Base-by-base conservation (phyloP, 257 asterid genomes). In the Nicotiana undulata region DNA sequence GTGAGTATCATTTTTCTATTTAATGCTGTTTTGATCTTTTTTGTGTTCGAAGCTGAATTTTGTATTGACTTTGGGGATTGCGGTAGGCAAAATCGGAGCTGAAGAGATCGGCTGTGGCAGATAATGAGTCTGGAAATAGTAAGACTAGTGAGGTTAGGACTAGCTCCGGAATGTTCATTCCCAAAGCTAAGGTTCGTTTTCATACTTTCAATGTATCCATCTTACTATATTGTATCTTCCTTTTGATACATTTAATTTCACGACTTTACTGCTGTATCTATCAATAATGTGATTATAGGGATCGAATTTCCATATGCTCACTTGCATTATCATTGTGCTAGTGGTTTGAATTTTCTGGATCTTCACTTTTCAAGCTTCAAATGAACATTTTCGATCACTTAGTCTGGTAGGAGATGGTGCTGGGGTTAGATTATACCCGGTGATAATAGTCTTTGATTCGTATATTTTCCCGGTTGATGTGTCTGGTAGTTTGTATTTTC, bases 131-230 rank as follows among this genome's bases (percentile, higher is more conserved):
- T 58, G 99, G 99, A 64, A 79, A 89, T 83, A 89, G 94, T 83
- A 90, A 85, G 84, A 89, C 86, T 9, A 93, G 98, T 72, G 96
- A 90, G 85, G 97, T 90, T 64, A 93, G 99, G 87, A 95, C 98
- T 40, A 93, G 99, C 89, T 95, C 99, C 4, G 99, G 99, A 72
- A 95, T 92, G 98, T 93, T 95, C 70, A 95, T 95, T 67, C 17
- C 83, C 28, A 95, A 92, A 85, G 96, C 64, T 58, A 93, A 92
- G 97, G 99, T 95, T 82, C 31, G 92, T 61, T 81, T 83, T 77
- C 78, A 67, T 15, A 17, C 9, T 8, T 31, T 29, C 32, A 29
- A 29, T 29, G 32, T 74, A 28, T 8, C 37, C 40, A 34, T 22
- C 34, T 59, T 34, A 20, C 13, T 3, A 49, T 10, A 49, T 49